Base-by-base conservation (phyloP, 345 rosid species). In the Draba incana region DNA sequence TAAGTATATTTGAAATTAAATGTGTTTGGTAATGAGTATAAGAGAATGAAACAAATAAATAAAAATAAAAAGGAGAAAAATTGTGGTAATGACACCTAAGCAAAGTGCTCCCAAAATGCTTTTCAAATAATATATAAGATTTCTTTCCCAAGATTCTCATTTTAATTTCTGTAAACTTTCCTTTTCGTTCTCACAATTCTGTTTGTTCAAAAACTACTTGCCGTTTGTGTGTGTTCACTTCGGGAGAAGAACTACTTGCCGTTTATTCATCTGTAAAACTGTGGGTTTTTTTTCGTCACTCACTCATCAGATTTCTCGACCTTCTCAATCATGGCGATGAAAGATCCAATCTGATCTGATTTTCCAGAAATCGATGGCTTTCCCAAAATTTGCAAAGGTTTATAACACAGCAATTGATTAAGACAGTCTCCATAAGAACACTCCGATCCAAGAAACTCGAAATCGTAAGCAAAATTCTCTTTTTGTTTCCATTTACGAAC, bases 251-350 rank as follows among this genome's bases (percentile, higher is more conserved):
- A 47, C 71, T 57, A 57, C 64, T 15, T 57, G 64, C 49, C 72
- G 72, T 57, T 50, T n/a, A 20, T 5, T 23, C 15, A 9, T 6
- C n/a, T 6, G 4, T 6, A 47, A 11, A 37, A 31, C 1, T 5
- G 8, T 31, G 35, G 8, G 5, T 31, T 31, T 1, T 15, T 30
- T 20, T 12, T 8, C 58, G 33, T 69, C n/a, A 14, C 14, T 28
- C 57, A n/a, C 44, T 42, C 50, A 16, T 16, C 53, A 28, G 42
- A 66, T 16, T 54, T 66, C 43, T 66, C 64, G 51, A 60, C 27
- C 51, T 13, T 1, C 35, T 13, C 4, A 51, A 41, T 16, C 47
- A 64, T 57, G 72, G 27, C 47, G 57, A 20, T 38, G 11, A 64
- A 68, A 47, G 47, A 47, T 56, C 37, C 64, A 10, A 9, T 56